Base-by-base conservation (phyloP, 2,329 filamentous ascomycete species). In the Aureobasidium zeae region DNA sequence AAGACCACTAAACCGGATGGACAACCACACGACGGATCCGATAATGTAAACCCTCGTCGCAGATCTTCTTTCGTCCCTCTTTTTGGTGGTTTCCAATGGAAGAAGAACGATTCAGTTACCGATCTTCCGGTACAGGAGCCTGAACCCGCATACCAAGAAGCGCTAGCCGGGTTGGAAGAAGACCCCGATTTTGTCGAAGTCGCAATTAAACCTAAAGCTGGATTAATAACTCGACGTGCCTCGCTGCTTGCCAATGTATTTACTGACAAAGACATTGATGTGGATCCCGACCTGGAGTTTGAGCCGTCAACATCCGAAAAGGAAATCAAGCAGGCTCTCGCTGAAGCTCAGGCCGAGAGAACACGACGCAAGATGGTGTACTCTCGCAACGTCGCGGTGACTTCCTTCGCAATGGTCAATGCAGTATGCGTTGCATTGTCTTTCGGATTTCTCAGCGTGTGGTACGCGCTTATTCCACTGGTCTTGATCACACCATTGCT, bases 401-500 rank as follows among this genome's bases (percentile, higher is more conserved):
- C 11, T 1, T 33, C 35, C 2, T 10, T 38, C 20, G 19, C 12
- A 4, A n/a, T 10, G 2, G 8, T 45, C 15, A 45, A 39, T 26
- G 28, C 21, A 17, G 2, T 17, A 3, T 39, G 33, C 21, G 10
- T 45, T 11, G 26, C 21, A 1, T 22, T 45, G 10, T 37, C 33
- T 9, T 45, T 45, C 16, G 44, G 19, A 8, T 12, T 33, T 2
- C 28, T 31, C 5, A 45, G 21, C n/a, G 33, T 32, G n/a, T 45
- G 44, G 44, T 45, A 45, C 15, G 35, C 35, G 20, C 5, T 32
- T 11, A 29, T 30, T 13, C 44, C 44, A 11, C 19, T 45, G 7
- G 16, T 45, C 15, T 12, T 45, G 10, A 12, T 15, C 5, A 22
- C 44, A 9, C 29, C 34, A n/a, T 26, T 45, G 3, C 54, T 71